Percentiles rank a stretch among this genome's conserved stretches.
Conservation (phyloP, 805 yeast genomes). For the Debaryomyces maramus region DNA sequence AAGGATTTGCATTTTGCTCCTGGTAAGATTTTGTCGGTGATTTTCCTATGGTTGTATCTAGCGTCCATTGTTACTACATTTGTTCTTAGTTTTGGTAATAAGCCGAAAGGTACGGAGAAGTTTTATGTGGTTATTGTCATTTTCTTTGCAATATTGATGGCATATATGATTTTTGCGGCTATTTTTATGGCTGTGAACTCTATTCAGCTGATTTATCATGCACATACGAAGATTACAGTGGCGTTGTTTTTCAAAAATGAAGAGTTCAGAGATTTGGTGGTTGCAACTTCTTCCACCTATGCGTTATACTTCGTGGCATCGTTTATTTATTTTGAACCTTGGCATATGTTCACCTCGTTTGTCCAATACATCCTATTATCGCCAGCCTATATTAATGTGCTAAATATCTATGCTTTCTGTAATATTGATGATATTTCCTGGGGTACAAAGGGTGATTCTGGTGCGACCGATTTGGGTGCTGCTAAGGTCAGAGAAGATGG, state of each 20-base stretch:
- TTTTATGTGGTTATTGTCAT: conserved; percentile 53
- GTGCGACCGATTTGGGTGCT: conserved; percentile 56
- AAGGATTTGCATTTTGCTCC: conserved; percentile 41
- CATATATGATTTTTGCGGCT: conserved; percentile 58
- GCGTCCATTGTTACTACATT: conserved; percentile 59
- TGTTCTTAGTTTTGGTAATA: conserved; percentile 62
- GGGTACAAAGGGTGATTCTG: conserved; percentile 73
- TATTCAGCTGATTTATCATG: conserved; percentile 33
- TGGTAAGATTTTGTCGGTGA: conserved; percentile 49
- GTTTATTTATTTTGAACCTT: conserved; percentile 60
- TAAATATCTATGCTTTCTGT: conserved; percentile 68
- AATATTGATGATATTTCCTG: conserved; percentile 72
- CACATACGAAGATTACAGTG: conserved; percentile 44
- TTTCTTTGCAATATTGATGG: conserved; percentile 61
- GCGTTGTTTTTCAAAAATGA: conserved; percentile 46
- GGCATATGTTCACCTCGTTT: conserved; percentile 64
- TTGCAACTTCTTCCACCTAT: conserved; percentile 60
- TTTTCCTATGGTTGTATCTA: conserved; percentile 56
- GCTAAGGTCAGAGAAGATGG: conserved; percentile 56
- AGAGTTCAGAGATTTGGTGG: conserved; percentile 50
- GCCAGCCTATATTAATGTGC: conserved; percentile 54
- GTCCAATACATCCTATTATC: conserved; percentile 50
- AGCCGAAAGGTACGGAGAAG: conserved; percentile 60
- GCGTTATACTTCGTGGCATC: conserved; percentile 62
- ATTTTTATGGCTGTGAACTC: conserved; percentile 58